Evolutionary conservation across 2,329 filamentous ascomycete genomes (phyloP).

Genomic region (Fusarium ramigenum): DNA sequence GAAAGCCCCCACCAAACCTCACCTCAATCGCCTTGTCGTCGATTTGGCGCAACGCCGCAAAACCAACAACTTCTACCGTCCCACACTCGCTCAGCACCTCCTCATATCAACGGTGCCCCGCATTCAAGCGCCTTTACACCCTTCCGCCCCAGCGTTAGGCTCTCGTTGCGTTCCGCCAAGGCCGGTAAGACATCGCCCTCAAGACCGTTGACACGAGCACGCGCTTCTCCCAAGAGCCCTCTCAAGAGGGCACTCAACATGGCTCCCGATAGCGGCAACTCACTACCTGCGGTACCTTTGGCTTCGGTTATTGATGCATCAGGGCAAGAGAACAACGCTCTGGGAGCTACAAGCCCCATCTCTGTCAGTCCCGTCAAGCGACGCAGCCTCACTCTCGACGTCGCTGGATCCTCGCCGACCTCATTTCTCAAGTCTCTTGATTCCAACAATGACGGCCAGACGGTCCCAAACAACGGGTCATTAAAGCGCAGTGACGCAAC

Average conservation of each 20-base stretch:
- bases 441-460: conserved; percentile 47
- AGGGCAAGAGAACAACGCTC: conserved; percentile 56
- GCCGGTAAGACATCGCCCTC: conserved; percentile 66
- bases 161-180: conserved; percentile 71
- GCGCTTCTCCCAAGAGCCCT: conserved; percentile 82
- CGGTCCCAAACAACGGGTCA: conserved; percentile 70
- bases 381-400: conserved; percentile 67
- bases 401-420: conserved; percentile 62
- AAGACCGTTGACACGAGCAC: conserved; percentile 66
- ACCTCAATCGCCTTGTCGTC: conserved; percentile 63
- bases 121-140: conserved; percentile 67
- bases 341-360: conserved; percentile 48
- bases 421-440: conserved; percentile 63
- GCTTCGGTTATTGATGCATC: conserved; percentile 49
- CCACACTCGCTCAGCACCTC: conserved; percentile 49
- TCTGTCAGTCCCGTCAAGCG: conserved; percentile 56
- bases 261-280: conserved; percentile 77
- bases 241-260: conserved; percentile 79
- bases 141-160: conserved; percentile 72
- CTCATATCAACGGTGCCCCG: conserved; percentile 45
- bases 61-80: conserved; percentile 46
- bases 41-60: conserved; percentile 51
- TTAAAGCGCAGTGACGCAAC: conserved; percentile 91
- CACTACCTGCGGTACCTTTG: conserved; percentile 56
- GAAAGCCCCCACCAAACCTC: conserved; percentile 57